These are phyloP conservation scores for Diaporthe sp. DNA, from an alignment of 2,329 filamentous ascomycete genomes.

Conservation along the genomic window DNA sequence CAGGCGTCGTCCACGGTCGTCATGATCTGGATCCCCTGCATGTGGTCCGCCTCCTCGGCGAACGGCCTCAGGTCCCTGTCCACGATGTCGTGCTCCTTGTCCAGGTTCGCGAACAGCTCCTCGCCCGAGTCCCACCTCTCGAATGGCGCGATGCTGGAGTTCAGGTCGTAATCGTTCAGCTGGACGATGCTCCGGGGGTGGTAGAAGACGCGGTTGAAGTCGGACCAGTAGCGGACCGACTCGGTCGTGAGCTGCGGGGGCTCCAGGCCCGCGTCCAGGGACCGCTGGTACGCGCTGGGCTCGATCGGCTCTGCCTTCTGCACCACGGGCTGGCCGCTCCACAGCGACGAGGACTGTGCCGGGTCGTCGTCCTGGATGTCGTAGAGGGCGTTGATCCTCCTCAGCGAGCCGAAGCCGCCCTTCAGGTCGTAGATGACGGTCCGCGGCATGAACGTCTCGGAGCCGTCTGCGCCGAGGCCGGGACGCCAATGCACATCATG, in stretches of 20 bases:
- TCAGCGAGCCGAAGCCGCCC: constrained; percentile 89
- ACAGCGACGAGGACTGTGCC: constrained; percentile 52
- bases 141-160: constrained; percentile 85
- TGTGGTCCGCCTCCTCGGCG: constrained; percentile 90
- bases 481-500: constrained; percentile 92
- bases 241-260: constrained; percentile 75
- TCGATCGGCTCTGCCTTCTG: constrained; percentile 78
- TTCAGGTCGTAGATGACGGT: constrained; percentile 96
- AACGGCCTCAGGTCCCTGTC: constrained; percentile 93
- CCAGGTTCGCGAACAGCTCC: constrained; percentile 79
- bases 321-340: constrained; percentile 72
- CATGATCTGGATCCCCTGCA: constrained; percentile 89
- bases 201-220: constrained; percentile 91
- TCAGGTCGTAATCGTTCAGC: constrained; percentile 87
- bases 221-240: constrained; percentile 94
- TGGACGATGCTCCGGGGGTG: constrained; percentile 91
- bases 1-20: constrained; percentile 82
- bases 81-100: constrained; percentile 86
- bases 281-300: constrained; percentile 82
- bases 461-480: constrained; percentile 84
- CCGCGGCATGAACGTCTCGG: constrained; percentile 92
- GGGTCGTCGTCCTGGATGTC: constrained; percentile 61
- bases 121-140: constrained; percentile 81
- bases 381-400: constrained; percentile 91
- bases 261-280: constrained; percentile 78